Conservation (phyloP, 306 rosid species). For the Glycine tomentella region DNA sequence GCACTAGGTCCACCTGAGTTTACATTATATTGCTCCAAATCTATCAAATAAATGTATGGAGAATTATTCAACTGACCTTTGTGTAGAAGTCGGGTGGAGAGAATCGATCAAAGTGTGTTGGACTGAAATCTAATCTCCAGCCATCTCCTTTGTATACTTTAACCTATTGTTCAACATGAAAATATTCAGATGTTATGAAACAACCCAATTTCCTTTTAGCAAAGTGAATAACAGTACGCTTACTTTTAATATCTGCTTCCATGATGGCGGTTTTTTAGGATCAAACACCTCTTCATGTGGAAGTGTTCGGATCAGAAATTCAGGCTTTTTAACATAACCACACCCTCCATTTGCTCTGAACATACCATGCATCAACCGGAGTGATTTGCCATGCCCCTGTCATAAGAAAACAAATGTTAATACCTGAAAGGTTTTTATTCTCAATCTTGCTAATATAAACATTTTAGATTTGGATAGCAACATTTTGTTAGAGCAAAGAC, state of each 20-base stretch:
- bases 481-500: too few species aligned
- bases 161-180: slow-evolving; percentile 60
- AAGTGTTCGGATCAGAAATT: slow-evolving; percentile 57
- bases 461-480: background rate
- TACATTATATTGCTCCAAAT: too few species aligned
- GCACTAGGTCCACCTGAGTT: background rate
- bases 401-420: slow-evolving; percentile 17
- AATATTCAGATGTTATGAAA: slow-evolving; percentile 24
- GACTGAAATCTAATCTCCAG: slow-evolving; percentile 43
- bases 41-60: slow-evolving; percentile 7
- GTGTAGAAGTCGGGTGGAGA: slow-evolving; percentile 96
- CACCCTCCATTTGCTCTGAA: slow-evolving; percentile 89
- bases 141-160: slow-evolving; percentile 54
- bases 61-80: slow-evolving; percentile 50
- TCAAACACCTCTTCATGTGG: slow-evolving; percentile 66
- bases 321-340: slow-evolving; percentile 87
- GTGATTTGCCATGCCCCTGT: slow-evolving; percentile 81
- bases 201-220: slow-evolving; percentile 24
- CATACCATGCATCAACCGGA: slow-evolving; percentile 88
- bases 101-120: slow-evolving; percentile 53
- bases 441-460: background rate
- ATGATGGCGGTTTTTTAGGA: slow-evolving; percentile 61
- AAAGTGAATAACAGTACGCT: slow-evolving; percentile 34
- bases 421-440: slow-evolving; percentile 17
- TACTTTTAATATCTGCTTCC: slow-evolving; percentile 70